A percentile compares a stretch with the other conserved stretches of the same genome.
Conservation (phyloP, 768 basidiomycete genomes). For the Panus rudis region DNA sequence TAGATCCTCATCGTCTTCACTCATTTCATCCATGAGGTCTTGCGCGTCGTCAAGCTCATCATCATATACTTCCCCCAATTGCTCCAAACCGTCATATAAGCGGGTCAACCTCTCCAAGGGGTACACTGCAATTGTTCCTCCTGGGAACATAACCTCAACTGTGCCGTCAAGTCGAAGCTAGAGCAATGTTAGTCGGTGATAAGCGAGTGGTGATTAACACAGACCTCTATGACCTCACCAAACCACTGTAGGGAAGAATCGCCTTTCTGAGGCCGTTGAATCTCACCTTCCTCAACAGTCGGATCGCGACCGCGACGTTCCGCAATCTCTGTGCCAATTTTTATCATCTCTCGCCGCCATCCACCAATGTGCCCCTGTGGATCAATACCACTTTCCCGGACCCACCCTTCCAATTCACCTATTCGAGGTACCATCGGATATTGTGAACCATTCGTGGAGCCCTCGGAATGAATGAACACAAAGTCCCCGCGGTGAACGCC, state of each 20-base stretch:
- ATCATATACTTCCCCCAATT: too few species aligned
- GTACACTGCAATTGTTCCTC: slow-evolving; percentile 40
- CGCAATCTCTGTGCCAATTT: slow-evolving; percentile 57
- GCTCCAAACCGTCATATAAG: slow-evolving; percentile 77
- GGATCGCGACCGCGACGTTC: slow-evolving; percentile 33
- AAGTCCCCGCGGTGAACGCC: slow-evolving; percentile 81
- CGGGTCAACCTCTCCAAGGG: slow-evolving; percentile 65
- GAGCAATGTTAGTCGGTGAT: not conserved
- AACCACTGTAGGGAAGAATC: slow-evolving; percentile 62
- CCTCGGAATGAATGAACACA: slow-evolving; percentile 70
- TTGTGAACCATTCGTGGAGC: slow-evolving; percentile 64
- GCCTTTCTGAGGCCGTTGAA: slow-evolving; percentile 34
- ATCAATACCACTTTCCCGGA: slow-evolving; percentile 40
- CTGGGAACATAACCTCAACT: slow-evolving; percentile 66
- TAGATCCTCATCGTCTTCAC: slow-evolving; percentile 24
- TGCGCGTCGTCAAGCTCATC: too few species aligned
- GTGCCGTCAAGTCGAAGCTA: slow-evolving; percentile 73
- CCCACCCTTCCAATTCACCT: slow-evolving; percentile 79
- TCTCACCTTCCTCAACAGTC: slow-evolving; percentile 30
- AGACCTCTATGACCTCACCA: slow-evolving; percentile 76
- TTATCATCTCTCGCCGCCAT: slow-evolving; percentile 67
- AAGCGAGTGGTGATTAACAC: slow-evolving; percentile 16
- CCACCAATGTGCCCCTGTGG: slow-evolving; percentile 54
- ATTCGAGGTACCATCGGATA: slow-evolving; percentile 73
- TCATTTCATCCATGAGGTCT: slow-evolving; percentile 46